Conservation (phyloP, 768 basidiomycete species). For the Pholiota conissans region DNA sequence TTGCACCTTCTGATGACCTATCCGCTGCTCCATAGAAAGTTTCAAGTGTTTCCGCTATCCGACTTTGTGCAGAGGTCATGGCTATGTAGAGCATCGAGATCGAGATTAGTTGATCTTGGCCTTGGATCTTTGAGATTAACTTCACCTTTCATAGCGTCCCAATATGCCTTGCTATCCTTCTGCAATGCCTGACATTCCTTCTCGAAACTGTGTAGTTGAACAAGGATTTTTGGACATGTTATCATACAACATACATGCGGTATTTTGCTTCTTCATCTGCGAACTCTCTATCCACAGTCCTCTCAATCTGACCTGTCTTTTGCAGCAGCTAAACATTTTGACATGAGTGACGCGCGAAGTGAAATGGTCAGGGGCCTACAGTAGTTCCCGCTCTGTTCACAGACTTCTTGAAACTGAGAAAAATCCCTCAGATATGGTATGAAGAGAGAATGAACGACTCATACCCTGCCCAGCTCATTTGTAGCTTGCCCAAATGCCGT, state of each 20-base stretch:
- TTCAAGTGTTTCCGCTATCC: constrained; percentile 92
- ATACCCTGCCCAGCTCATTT: constrained; percentile 62
- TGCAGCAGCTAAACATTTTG: constrained; percentile 70
- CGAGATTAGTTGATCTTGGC: constrained; percentile 1
- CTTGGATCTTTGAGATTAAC: constrained; percentile 7
- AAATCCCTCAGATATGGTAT: background rate
- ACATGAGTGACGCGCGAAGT: constrained; percentile 12
- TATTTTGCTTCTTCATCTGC: constrained; percentile 90
- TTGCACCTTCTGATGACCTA: constrained; percentile 85
- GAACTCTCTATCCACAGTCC: constrained; percentile 93
- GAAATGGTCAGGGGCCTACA: constrained; percentile 39
- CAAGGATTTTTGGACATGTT: background rate
- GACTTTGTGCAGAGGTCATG: constrained; percentile 91
- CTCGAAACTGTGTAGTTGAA: constrained; percentile 68
- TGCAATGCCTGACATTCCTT: constrained; percentile 93
- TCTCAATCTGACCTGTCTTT: constrained; percentile 97
- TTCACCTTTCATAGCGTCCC: constrained; percentile 92
- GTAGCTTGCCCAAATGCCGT: background rate
- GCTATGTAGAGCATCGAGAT: constrained; percentile 50
- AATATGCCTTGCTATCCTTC: constrained; percentile 93
- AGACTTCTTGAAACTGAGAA: constrained; percentile 84
- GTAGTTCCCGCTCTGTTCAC: constrained; percentile 91
- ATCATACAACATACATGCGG: constrained; percentile 62
- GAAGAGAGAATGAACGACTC: no score
- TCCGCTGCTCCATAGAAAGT: constrained; percentile 89